Conservation (phyloP, 495 filamentous ascomycete genomes). For the Darksidea phi region DNA sequence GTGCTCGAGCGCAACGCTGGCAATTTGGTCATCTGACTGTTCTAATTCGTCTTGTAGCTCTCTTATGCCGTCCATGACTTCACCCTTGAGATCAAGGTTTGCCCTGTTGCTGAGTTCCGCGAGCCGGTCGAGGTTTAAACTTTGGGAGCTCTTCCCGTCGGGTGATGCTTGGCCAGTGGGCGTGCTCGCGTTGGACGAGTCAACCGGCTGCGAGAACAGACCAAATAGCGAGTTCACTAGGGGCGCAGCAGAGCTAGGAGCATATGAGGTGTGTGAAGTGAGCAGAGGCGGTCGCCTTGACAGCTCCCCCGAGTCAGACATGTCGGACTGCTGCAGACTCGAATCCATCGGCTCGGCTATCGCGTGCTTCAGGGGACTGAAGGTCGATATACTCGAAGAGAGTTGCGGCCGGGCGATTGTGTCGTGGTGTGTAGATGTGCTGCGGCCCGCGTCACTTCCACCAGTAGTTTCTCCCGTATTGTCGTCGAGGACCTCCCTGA, state of each 20-base stretch:
- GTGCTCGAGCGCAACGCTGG: constrained; percentile 78
- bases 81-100: constrained; percentile 68
- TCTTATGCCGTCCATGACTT: constrained; percentile 81
- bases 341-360: constrained; percentile 40
- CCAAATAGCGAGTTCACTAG: constrained; percentile 73
- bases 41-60: constrained; percentile 90
- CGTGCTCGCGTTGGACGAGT: constrained; percentile 39
- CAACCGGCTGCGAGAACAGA: constrained; percentile 63
- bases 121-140: constrained; percentile 36
- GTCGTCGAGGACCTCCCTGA: constrained; percentile 86
- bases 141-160: constrained; percentile 35
- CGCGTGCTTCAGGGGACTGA: constrained; percentile 46
- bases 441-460: constrained; percentile 50
- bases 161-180: constrained; percentile 42
- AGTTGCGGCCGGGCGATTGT: constrained; percentile 43
- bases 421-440: constrained; percentile 22
- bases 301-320: constrained; percentile 22
- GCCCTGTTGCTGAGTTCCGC: constrained; percentile 27
- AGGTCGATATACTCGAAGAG: constrained; percentile 44
- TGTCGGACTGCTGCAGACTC: constrained; percentile 20
- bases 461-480: constrained; percentile 66
- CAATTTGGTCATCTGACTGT: constrained; percentile 86
- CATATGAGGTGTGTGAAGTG: constrained; percentile 55
- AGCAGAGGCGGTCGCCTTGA: constrained; percentile 55
- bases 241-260: constrained; percentile 46